Conservation (phyloP, 108 stramenopile species). For the Nitzschia palea region DNA sequence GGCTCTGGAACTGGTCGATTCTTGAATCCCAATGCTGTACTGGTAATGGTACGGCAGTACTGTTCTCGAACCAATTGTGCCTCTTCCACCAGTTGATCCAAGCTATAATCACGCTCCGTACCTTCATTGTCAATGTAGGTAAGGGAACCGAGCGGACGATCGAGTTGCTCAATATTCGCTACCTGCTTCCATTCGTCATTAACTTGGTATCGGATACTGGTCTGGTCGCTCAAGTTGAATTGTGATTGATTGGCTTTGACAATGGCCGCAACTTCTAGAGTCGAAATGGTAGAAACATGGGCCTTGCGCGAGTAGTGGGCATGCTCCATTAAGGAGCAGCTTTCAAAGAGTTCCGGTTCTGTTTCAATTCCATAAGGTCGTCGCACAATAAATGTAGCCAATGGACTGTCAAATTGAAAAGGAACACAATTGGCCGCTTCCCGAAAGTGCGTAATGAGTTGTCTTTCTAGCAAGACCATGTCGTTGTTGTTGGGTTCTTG, state of each 20-base stretch:
- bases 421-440: slow-evolving; percentile 48
- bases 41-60: slow-evolving; percentile 64
- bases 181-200: slow-evolving; percentile 46
- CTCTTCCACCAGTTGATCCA: slow-evolving; percentile 76
- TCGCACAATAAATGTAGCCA: slow-evolving; percentile 59
- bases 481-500: not conserved
- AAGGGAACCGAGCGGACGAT: slow-evolving; percentile 59
- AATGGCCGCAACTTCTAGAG: slow-evolving; percentile 56
- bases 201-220: slow-evolving; percentile 38
- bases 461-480: slow-evolving; percentile 30
- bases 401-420: slow-evolving; percentile 49
- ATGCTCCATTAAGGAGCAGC: slow-evolving; percentile 7
- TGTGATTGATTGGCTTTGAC: slow-evolving; percentile 34
- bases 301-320: slow-evolving; percentile 44
- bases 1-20: slow-evolving; percentile 7
- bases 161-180: slow-evolving; percentile 58
- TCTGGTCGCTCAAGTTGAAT: slow-evolving; percentile 45
- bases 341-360: slow-evolving; percentile 27
- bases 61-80: slow-evolving; percentile 69
- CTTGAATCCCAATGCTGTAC: slow-evolving; percentile 58
- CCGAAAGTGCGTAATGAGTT: slow-evolving; percentile 29
- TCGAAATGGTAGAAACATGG: slow-evolving; percentile 41
- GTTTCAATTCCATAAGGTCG: slow-evolving; percentile 48
- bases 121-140: slow-evolving; percentile 76
- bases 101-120: slow-evolving; percentile 68